phyloP scores from a whole-genome alignment of 2,329 filamentous ascomycete genomes.

The Exophiala alcalophila region DNA sequence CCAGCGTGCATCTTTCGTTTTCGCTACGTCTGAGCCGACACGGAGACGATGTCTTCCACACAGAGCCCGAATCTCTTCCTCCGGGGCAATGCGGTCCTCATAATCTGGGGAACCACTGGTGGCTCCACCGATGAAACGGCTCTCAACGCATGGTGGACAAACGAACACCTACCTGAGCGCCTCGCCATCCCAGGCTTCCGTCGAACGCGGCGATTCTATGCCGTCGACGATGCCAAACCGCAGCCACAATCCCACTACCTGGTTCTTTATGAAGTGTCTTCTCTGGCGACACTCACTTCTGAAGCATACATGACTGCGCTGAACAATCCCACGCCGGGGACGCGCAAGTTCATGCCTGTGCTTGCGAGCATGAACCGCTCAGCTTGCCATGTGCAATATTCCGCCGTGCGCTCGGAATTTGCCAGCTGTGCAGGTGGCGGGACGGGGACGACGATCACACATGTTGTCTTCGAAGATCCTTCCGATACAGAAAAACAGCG shows the following conservation, averaged over 20 bases:
- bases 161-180: conserved; percentile 19
- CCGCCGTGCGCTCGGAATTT: conserved; percentile 10
- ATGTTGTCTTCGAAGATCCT: conserved; percentile 8
- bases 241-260: conserved; percentile 13
- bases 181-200: conserved; percentile 16
- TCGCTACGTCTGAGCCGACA: too few relatives aligned
- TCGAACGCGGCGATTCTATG: conserved; percentile 15
- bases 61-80: conserved; percentile 1
- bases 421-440: not conserved
- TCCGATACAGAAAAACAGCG: not conserved
- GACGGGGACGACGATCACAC: conserved; percentile 9
- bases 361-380: conserved; percentile 15
- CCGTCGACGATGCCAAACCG: not conserved
- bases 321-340: conserved; percentile 47
- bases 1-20: too few relatives aligned
- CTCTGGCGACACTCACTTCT: conserved; percentile 12
- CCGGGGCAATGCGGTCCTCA: conserved; percentile 15
- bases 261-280: conserved; percentile 13
- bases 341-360: conserved; percentile 68
- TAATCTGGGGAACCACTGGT: conserved; percentile 15
- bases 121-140: conserved; percentile 4
- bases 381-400: conserved; percentile 10
- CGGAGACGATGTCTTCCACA: conserved; percentile 3
- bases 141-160: conserved; percentile 22
- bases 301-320: conserved; percentile 15